A percentile compares a stretch with the other conserved stretches of the same genome.
Evolutionary conservation across 2,329 filamentous ascomycete genomes (phyloP).

Genomic region (Diaporthe ampelina): DNA sequence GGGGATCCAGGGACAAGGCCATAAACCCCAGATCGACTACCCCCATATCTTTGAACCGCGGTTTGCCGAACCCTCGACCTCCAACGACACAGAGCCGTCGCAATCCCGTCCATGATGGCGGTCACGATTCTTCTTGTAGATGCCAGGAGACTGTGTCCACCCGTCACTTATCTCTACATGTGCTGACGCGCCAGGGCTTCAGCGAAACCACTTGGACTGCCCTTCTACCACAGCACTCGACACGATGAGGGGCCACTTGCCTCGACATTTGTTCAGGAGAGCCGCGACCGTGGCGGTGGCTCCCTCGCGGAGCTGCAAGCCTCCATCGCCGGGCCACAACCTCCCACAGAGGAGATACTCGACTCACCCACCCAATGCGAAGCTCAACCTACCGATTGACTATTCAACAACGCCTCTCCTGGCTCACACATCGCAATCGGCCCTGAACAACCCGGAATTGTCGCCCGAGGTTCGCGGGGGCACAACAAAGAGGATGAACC

Average conservation of each 20-base stretch:
- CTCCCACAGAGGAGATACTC: constrained; percentile 58
- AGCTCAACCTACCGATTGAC: constrained; percentile 88
- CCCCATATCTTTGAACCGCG: constrained; percentile 35
- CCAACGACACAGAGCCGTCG: constrained; percentile 25
- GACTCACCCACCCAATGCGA: constrained; percentile 70
- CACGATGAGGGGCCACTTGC: constrained; percentile 30
- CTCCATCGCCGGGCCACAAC: constrained; percentile 38
- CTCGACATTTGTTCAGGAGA: constrained; percentile 40
- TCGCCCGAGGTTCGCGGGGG: constrained; percentile 74
- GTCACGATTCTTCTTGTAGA: constrained; percentile 12
- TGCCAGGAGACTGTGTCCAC: constrained; percentile 16
- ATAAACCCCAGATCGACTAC: constrained; percentile 15
- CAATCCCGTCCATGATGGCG: constrained; percentile 13
- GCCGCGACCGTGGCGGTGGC: constrained; percentile 33
- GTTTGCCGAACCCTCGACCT: constrained; percentile 22
- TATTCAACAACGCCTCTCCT: constrained; percentile 87
- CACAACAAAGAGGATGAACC: constrained; percentile 88
- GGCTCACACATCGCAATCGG: constrained; percentile 81
- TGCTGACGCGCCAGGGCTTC: not conserved
- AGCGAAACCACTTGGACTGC: not conserved
- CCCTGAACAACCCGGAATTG: constrained; percentile 80
- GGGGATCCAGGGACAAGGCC: constrained; percentile 7
- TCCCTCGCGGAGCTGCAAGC: constrained; percentile 35
- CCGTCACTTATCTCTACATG: not conserved
- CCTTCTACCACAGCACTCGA: not conserved